phyloP scores from a whole-genome alignment of 2,329 filamentous ascomycete genomes.

The Lecanicillium sp. region DNA sequence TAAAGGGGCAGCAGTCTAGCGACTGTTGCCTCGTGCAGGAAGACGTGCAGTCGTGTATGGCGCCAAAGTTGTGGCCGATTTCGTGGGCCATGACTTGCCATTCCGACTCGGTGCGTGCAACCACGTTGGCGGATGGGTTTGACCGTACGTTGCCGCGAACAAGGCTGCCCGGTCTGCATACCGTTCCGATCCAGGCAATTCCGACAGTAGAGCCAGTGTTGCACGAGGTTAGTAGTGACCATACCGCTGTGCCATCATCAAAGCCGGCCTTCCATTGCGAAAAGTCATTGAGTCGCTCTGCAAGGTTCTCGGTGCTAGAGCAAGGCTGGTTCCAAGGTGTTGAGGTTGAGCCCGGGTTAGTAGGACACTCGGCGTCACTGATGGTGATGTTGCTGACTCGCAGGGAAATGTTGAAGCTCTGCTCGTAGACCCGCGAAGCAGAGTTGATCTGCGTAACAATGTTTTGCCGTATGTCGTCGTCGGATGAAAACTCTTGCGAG shows the following conservation, averaged over 20 bases:
- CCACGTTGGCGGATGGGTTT: slow-evolving; percentile 64
- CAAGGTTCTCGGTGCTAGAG: slow-evolving; percentile 49
- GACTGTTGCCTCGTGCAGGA: slow-evolving; percentile 47
- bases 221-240: slow-evolving; percentile 73
- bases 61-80: slow-evolving; percentile 78
- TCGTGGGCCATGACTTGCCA: slow-evolving; percentile 92
- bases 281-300: slow-evolving; percentile 68
- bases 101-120: slow-evolving; percentile 66
- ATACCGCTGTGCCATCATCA: slow-evolving; percentile 68
- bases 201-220: slow-evolving; percentile 72
- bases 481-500: slow-evolving; percentile 56
- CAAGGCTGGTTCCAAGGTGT: slow-evolving; percentile 76
- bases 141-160: slow-evolving; percentile 2
- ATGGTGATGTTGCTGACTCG: slow-evolving; percentile 74
- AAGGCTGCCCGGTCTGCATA: slow-evolving; percentile 51
- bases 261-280: slow-evolving; percentile 70
- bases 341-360: slow-evolving; percentile 42
- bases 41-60: slow-evolving; percentile 74
- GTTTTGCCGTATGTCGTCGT: slow-evolving; percentile 54
- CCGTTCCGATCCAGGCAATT: slow-evolving; percentile 77
- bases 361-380: slow-evolving; percentile 60
- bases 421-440: slow-evolving; percentile 77
- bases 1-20: slow-evolving; percentile 67
- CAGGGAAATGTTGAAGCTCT: slow-evolving; percentile 80
- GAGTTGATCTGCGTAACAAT: slow-evolving; percentile 74